Evolutionary conservation across 257 asterid genomes (phyloP).

Genomic region (Rehmannia glutinosa): DNA sequence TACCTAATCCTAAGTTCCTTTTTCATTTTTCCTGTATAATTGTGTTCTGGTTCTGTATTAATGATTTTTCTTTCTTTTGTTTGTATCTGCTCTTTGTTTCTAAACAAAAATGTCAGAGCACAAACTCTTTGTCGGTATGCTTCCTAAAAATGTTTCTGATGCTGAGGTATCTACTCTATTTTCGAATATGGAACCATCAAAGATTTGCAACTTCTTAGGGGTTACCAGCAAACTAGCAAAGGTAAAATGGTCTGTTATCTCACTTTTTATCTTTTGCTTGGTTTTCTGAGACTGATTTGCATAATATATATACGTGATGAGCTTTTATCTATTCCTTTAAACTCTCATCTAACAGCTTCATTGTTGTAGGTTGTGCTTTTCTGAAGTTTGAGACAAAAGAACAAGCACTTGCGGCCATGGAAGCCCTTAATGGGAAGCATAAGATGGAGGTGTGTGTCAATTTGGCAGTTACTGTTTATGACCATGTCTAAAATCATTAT

Average conservation of each 20-base stretch:
- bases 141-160: constrained; percentile 84
- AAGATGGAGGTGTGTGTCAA: constrained; percentile 94
- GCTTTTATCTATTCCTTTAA: constrained; percentile 4
- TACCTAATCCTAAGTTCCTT: not conserved
- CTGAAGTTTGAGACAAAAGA: constrained; percentile 85
- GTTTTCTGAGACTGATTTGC: constrained; percentile 24
- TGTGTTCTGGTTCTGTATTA: constrained; percentile 1
- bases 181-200: constrained; percentile 79
- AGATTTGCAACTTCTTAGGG: constrained; percentile 88
- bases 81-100: constrained; percentile 1
- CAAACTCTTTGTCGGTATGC: constrained; percentile 97
- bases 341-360: constrained; percentile 7
- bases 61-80: not conserved
- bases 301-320: not conserved
- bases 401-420: constrained; percentile 89
- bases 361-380: constrained; percentile 82
- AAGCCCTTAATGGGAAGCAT: constrained; percentile 87
- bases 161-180: constrained; percentile 74
- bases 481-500: not conserved
- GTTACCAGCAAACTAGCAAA: constrained; percentile 90
- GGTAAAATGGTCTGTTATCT: constrained; percentile 37
- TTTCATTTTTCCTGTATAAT: not conserved
- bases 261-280: not conserved
- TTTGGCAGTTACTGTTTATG: constrained; percentile 16
- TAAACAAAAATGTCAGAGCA: constrained; percentile 55